phyloP scores from a whole-genome alignment of 2,329 filamentous ascomycete genomes.

The Penicillium griseofulvum region DNA sequence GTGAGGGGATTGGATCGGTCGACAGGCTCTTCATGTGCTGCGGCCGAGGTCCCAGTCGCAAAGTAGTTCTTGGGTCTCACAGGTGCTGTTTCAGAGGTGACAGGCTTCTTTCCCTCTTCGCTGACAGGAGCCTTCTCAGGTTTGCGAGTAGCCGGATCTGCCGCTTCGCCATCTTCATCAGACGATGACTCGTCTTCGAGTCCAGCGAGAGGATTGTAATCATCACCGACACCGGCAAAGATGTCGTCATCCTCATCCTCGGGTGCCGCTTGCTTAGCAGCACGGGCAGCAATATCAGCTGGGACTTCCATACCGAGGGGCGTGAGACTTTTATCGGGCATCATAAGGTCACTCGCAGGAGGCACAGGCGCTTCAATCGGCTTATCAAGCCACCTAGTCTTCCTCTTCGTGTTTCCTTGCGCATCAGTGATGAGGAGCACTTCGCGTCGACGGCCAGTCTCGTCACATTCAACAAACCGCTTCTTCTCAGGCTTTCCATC shows the following conservation, averaged over 20 bases:
- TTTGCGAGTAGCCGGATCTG: constrained; percentile 10
- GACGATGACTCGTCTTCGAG: constrained; percentile 48
- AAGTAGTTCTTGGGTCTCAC: constrained; percentile 50
- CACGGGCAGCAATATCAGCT: constrained; percentile 39
- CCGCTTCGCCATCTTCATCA: constrained; percentile 40
- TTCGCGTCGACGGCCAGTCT: constrained; percentile 52
- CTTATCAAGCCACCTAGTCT: constrained; percentile 54
- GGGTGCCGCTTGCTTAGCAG: constrained; percentile 26
- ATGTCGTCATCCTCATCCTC: constrained; percentile 59
- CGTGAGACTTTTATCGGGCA: constrained; percentile 46
- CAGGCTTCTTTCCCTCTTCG: constrained; percentile 11
- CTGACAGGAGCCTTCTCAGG: constrained; percentile 5
- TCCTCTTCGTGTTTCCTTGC: constrained; percentile 61
- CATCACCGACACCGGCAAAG: constrained; percentile 58
- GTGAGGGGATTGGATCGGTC: constrained; percentile 48
- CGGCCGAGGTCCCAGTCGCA: constrained; percentile 21
- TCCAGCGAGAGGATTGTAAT: constrained; percentile 60
- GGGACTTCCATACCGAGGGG: constrained; percentile 54
- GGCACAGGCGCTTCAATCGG: constrained; percentile 26
- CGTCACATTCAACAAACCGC: constrained; percentile 56
- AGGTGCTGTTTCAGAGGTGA: constrained; percentile 4
- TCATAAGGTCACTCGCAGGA: constrained; percentile 30
- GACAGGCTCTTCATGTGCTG: constrained; percentile 50
- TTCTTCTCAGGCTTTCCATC: constrained; percentile 48
- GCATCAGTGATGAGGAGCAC: constrained; percentile 59